These are phyloP conservation scores for Batrachochytrium dendrobatidis DNA, from an alignment of 371 early-diverging fungal species.

Conservation along the genomic window DNA sequence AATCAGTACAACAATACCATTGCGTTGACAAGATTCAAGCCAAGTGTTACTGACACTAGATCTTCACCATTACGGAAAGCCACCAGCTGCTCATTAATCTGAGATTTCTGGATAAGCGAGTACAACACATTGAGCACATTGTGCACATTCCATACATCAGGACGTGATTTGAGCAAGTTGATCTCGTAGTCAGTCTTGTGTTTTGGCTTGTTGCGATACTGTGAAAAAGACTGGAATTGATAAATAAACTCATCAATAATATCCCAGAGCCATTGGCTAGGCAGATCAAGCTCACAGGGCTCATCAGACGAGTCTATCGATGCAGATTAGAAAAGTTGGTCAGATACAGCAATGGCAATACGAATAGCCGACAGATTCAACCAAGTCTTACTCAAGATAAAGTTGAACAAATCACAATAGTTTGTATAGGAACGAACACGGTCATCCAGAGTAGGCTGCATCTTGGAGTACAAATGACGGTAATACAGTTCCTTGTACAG, in stretches of 20 bases:
- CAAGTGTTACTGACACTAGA: constrained; percentile 44
- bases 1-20: background rate
- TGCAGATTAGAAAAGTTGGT: background rate
- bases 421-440: constrained; percentile 88
- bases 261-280: constrained; percentile 98
- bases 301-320: constrained; percentile 16
- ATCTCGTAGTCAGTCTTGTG: constrained; percentile 75
- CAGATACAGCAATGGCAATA: background rate
- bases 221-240: constrained; percentile 95
- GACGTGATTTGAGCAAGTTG: constrained; percentile 64
- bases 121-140: constrained; percentile 91
- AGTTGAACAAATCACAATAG: constrained; percentile 94
- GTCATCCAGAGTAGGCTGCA: constrained; percentile 80
- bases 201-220: constrained; percentile 78
- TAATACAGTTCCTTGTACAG: constrained; percentile 93
- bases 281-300: constrained; percentile 63
- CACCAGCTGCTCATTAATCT: constrained; percentile 85
- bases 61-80: constrained; percentile 84
- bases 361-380: background rate
- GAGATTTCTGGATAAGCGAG: constrained; percentile 86
- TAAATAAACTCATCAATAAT: constrained; percentile 97
- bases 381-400: constrained; percentile 67
- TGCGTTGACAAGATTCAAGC: background rate
- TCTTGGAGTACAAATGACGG: constrained; percentile 87
- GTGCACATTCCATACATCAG: constrained; percentile 88